Conservation (phyloP, 2,329 filamentous ascomycete species). For the Coniella vitis region DNA sequence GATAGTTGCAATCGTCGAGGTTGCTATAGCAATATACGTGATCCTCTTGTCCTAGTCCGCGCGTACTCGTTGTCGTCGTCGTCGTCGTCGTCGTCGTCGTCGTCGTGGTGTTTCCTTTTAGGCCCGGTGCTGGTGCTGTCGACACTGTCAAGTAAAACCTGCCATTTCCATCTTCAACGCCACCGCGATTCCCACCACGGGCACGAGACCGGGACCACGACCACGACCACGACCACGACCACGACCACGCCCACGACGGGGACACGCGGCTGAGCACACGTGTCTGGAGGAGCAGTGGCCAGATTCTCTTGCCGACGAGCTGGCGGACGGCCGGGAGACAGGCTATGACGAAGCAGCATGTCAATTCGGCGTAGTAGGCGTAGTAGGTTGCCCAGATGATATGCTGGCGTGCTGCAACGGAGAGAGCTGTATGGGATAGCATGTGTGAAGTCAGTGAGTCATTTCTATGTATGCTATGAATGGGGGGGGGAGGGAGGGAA, state of each 20-base stretch:
- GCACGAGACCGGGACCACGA: background rate
- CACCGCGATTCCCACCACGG: background rate
- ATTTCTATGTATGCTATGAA: no score
- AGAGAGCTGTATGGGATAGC: background rate
- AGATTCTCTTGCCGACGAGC: constrained; percentile 6
- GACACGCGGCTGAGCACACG: background rate
- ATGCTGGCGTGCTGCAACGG: background rate
- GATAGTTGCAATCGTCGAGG: no score
- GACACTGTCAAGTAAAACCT: no score
- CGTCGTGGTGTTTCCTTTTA: background rate
- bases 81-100: background rate
- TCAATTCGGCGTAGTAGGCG: constrained; percentile 6
- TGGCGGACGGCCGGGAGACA: constrained; percentile 9
- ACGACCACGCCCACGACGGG: constrained; percentile 1
- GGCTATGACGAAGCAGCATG: constrained; percentile 9
- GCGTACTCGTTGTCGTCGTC: no score
- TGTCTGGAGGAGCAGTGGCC: constrained; percentile 5
- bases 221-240: background rate
- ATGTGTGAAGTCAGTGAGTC: background rate
- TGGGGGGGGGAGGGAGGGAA: background rate
- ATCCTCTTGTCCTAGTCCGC: no score
- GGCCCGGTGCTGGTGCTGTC: background rate
- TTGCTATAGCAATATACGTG: no score
- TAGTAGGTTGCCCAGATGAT: constrained; percentile 3
- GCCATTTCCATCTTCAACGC: background rate